phyloP scores from a whole-genome alignment of 2,329 filamentous ascomycete genomes.

The Trichoderma harzianum region DNA sequence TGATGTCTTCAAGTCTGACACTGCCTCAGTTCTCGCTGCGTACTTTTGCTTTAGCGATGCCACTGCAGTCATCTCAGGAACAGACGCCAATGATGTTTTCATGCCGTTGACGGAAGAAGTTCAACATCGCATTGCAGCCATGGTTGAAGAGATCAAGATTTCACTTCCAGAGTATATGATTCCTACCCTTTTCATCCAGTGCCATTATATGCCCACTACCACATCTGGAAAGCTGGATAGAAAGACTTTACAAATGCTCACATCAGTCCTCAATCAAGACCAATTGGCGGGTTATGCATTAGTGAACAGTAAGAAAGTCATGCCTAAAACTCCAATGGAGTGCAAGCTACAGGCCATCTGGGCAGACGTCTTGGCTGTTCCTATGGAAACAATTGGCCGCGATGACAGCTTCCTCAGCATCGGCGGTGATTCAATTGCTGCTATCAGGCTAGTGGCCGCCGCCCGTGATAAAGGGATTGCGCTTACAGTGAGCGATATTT shows the following conservation, averaged over 20 bases:
- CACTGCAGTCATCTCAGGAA: background rate
- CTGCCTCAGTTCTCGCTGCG: background rate
- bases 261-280: background rate
- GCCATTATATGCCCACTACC: constrained; percentile 1
- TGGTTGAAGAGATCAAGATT: background rate
- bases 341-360: background rate
- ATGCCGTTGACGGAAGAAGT: background rate
- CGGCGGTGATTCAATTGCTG: constrained; percentile 41
- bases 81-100: background rate
- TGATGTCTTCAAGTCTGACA: background rate
- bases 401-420: constrained; percentile 38
- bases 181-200: constrained; percentile 11
- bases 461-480: background rate
- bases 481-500: background rate
- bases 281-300: background rate
- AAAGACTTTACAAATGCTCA: background rate
- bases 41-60: background rate
- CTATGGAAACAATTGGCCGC: background rate
- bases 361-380: background rate
- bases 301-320: background rate
- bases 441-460: constrained; percentile 11
- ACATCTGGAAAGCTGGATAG: constrained; percentile 16
- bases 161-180: constrained; percentile 18
- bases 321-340: background rate
- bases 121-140: background rate